Percentiles rank a stretch among this genome's conserved stretches.
These are phyloP conservation scores for Nothophaeocryptopus gaeumannii DNA, from an alignment of 2,329 filamentous ascomycete genomes.

Conservation along the genomic window DNA sequence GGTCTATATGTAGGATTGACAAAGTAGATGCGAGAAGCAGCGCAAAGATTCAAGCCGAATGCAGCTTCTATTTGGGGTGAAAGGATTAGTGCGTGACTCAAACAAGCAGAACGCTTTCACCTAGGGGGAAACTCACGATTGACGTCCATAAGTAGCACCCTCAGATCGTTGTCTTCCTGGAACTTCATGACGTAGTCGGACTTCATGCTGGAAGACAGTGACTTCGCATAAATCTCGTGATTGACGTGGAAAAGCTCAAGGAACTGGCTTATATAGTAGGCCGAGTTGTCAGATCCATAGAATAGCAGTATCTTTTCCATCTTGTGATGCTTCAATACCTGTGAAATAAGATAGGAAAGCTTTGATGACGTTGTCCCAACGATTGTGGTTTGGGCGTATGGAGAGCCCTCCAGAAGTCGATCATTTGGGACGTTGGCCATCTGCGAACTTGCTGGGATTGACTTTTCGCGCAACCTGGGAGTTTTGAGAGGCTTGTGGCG, in stretches of 20 bases:
- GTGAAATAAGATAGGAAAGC: slow-evolving; percentile 77
- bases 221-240: slow-evolving; percentile 65
- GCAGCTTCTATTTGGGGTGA: no score
- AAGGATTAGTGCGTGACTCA: no score
- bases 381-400: slow-evolving; percentile 60
- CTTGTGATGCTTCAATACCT: slow-evolving; percentile 64
- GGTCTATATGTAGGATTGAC: slow-evolving; percentile 84
- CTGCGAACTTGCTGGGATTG: no score
- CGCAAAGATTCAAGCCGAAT: slow-evolving; percentile 80
- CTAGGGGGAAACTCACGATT: no score
- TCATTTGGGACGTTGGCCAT: no score
- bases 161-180: slow-evolving; percentile 64
- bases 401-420: slow-evolving; percentile 15
- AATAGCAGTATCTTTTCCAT: slow-evolving; percentile 88
- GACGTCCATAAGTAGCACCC: slow-evolving; percentile 89
- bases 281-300: slow-evolving; percentile 83
- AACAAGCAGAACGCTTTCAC: no score
- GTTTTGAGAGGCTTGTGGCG: no score
- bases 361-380: slow-evolving; percentile 84
- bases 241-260: slow-evolving; percentile 68
- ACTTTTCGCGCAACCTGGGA: no score
- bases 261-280: slow-evolving; percentile 79
- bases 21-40: slow-evolving; percentile 83
- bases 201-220: slow-evolving; percentile 59
- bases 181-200: slow-evolving; percentile 77